Evolutionary conservation across 2,329 filamentous ascomycete genomes (phyloP).

Genomic region (Aspergillus thermomutatus): DNA sequence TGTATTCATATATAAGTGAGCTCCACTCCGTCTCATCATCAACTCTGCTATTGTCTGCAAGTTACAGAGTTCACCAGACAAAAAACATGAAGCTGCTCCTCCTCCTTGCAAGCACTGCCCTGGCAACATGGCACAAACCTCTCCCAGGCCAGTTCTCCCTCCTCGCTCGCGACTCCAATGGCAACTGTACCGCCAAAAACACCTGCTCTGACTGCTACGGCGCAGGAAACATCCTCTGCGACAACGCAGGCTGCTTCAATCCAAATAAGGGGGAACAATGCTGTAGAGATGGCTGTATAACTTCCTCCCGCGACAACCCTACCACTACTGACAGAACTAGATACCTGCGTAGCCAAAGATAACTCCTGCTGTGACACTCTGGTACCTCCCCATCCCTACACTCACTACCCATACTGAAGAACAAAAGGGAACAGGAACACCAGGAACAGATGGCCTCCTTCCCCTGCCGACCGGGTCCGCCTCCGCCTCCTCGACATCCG

Average conservation of each 20-base stretch:
- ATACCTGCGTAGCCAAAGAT: neutral
- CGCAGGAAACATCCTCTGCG: slow-evolving; percentile 5
- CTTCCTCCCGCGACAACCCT: neutral
- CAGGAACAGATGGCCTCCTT: neutral
- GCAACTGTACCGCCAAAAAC: slow-evolving; percentile 1
- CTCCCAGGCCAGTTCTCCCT: neutral
- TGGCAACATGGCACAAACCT: neutral
- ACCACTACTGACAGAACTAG: neutral
- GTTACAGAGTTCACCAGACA: no score
- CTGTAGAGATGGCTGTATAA: slow-evolving; percentile 5
- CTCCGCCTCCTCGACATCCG: neutral
- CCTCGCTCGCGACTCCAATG: neutral
- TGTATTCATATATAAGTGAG: no score
- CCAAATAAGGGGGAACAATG: slow-evolving; percentile 5
- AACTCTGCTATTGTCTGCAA: no score
- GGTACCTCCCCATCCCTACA: neutral
- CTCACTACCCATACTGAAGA: neutral
- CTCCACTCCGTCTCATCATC: no score
- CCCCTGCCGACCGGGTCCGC: neutral
- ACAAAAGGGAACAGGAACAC: neutral
- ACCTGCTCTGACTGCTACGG: slow-evolving; percentile 8
- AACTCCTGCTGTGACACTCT: neutral
- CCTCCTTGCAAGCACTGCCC: neutral
- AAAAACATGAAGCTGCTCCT: neutral
- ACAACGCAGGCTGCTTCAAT: slow-evolving; percentile 8